Percentiles rank a stretch among this genome's conserved stretches.
Evolutionary conservation across 768 basidiomycete species (phyloP).

Genomic region (Tulasnella sp.): DNA sequence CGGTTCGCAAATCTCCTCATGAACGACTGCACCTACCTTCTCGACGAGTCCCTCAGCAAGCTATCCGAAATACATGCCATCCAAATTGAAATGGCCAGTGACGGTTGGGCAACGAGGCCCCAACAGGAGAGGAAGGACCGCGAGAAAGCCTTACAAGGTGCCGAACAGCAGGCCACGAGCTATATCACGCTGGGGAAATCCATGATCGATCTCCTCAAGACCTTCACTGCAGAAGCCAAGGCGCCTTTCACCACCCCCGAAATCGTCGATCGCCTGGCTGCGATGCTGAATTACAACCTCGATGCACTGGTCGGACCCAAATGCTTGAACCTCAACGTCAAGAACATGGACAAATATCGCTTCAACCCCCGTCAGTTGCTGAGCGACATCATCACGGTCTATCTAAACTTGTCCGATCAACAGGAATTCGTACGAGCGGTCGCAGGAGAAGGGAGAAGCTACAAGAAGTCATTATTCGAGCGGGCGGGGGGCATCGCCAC

Average conservation of each 20-base stretch:
- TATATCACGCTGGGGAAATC: slow-evolving; percentile 81
- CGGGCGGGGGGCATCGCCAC: slow-evolving; percentile 56
- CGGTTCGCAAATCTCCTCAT: slow-evolving; percentile 96
- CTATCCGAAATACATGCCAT: slow-evolving; percentile 81
- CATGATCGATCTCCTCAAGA: slow-evolving; percentile 80
- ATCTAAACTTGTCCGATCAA: slow-evolving; percentile 74
- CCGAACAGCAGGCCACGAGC: slow-evolving; percentile 75
- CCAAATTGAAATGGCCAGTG: slow-evolving; percentile 73
- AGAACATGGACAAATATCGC: slow-evolving; percentile 75
- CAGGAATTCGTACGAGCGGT: slow-evolving; percentile 73
- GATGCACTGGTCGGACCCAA: slow-evolving; percentile 80
- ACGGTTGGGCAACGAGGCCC: slow-evolving; percentile 56
- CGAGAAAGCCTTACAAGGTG: slow-evolving; percentile 58
- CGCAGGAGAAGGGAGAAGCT: slow-evolving; percentile 90
- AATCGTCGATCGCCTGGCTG: slow-evolving; percentile 89
- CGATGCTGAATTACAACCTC: slow-evolving; percentile 93
- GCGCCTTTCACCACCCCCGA: slow-evolving; percentile 92
- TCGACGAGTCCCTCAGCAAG: slow-evolving; percentile 90
- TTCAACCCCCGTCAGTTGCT: slow-evolving; percentile 79
- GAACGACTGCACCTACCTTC: slow-evolving; percentile 96
- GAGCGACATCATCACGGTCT: slow-evolving; percentile 80
- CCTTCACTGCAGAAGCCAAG: slow-evolving; percentile 86
- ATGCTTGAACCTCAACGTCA: slow-evolving; percentile 75
- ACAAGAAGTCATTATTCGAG: slow-evolving; percentile 73
- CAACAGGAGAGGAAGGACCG: slow-evolving; percentile 72